Percentiles rank a stretch among this genome's conserved stretches.
Evolutionary conservation across 1,284 basidiomycete species (phyloP).

Genomic region (Ganoderma sinense): DNA sequence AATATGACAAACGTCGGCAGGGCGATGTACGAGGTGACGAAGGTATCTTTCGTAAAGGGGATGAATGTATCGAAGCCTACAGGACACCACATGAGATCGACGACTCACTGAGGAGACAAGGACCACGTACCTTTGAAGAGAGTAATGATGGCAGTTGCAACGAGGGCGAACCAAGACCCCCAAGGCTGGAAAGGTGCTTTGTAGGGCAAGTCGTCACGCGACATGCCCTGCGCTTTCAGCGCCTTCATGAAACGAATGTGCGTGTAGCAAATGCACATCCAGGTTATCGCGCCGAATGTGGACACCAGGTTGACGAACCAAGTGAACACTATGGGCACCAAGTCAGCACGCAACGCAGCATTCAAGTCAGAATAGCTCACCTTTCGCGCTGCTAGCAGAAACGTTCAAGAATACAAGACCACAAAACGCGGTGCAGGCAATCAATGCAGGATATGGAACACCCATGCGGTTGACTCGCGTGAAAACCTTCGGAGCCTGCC

Average conservation of each 20-base stretch:
- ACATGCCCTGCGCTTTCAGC: constrained; percentile 69
- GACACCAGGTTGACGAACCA: constrained; percentile 76
- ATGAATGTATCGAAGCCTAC: constrained; percentile 52
- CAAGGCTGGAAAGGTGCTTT: constrained; percentile 73
- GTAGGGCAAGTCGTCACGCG: constrained; percentile 70
- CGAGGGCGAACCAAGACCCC: constrained; percentile 68
- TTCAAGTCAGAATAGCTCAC: constrained; percentile 34
- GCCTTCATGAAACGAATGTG: constrained; percentile 73
- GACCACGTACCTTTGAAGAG: constrained; percentile 61
- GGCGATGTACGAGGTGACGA: constrained; percentile 70
- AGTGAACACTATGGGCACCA: constrained; percentile 57
- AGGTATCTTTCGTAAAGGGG: constrained; percentile 63
- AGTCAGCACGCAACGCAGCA: constrained; percentile 21
- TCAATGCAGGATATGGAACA: constrained; percentile 46
- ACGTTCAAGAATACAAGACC: constrained; percentile 71
- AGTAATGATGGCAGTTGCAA: constrained; percentile 65
- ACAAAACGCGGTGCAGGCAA: constrained; percentile 66
- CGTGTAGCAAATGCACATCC: constrained; percentile 75
- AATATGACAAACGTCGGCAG: constrained; percentile 62
- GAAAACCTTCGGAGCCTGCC: constrained; percentile 73
- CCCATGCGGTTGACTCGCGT: constrained; percentile 51
- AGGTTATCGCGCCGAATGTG: constrained; percentile 72
- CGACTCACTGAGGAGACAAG: not conserved
- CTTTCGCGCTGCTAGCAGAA: constrained; percentile 57
- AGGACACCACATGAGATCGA: not conserved